Evolutionary conservation across 1,284 basidiomycete species (phyloP).

Genomic region (Tilletia horrida): DNA sequence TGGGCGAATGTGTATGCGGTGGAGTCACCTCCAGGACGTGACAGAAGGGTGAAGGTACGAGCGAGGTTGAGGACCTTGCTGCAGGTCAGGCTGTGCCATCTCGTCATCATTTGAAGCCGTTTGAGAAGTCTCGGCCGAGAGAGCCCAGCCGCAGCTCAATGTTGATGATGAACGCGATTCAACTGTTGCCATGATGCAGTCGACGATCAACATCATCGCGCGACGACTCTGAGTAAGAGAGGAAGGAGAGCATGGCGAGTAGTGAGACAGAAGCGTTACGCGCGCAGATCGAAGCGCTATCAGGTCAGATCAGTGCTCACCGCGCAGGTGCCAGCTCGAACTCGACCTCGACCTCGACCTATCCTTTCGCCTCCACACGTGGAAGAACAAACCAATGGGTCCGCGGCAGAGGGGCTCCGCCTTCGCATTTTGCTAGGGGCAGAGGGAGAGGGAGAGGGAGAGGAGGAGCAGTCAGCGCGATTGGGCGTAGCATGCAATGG

Average conservation of each 20-base stretch:
- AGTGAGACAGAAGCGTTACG: conserved; percentile 4
- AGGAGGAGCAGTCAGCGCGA: neutral
- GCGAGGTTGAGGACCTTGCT: neutral
- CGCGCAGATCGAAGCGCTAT: conserved; percentile 15
- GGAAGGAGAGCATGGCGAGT: neutral
- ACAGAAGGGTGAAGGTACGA: neutral
- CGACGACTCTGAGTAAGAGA: neutral
- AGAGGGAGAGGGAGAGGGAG: conserved; percentile 10
- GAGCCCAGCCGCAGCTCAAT: neutral
- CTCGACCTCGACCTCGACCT: neutral
- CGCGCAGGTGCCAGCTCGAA: neutral
- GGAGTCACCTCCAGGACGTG: too few relatives aligned
- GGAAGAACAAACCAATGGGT: neutral
- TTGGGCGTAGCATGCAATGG: neutral
- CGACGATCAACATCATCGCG: conserved; percentile 18
- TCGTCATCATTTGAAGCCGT: neutral
- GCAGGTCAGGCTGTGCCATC: conserved; percentile 8
- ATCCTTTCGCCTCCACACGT: neutral
- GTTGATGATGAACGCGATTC: neutral
- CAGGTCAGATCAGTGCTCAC: conserved; percentile 11
- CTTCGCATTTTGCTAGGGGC: neutral
- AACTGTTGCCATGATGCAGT: too few relatives aligned
- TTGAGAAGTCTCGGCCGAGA: conserved; percentile 11
- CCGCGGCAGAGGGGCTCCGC: too few relatives aligned
- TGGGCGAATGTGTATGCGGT: neutral